Base-by-base conservation (phyloP, 257 asterid species). In the Solanum arcanum region DNA sequence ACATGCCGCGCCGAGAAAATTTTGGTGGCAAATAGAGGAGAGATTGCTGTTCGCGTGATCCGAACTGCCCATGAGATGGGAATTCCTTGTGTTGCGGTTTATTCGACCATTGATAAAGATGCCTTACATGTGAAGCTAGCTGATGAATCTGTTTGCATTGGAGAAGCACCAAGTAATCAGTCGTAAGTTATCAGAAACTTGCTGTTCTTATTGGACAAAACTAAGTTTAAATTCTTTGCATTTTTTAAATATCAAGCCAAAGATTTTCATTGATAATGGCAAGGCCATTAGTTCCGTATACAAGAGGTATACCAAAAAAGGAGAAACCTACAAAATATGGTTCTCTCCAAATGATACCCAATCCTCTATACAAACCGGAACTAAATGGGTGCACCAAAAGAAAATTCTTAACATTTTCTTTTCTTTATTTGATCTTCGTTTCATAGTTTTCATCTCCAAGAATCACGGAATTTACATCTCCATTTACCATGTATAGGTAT, bases 41-140 rank as follows among this genome's bases (percentile, higher is more conserved):
- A 97, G 88, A 97, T 97, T 89, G 99, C 98, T 88, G 99, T 97
- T 35, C 97, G 99, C 81, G 98, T 97, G 76, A 97, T 97, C 84
- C 92, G 99, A 86, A 97, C 99, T 85, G 99, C 99, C 74, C 99
- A 97, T 89, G 99, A 97, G 90, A 95, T 96, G 99, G 99, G 99
- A 52, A 97, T 97, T 91, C 99, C 98, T 64, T 97, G 99, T 86
- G 99, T 97, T 86, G 99, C 99, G 12, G 98, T 97, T 87, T 95
- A 96, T 91, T 97, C 99, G 37, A 97, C 99, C 76, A 96, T 97
- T 62, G 99, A 97, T 87, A 96, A 94, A 90, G 99, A 96, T 87
- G 99, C 99, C 78, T 98, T 97, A 88, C 99, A 97, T 90, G 99
- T 97, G 86, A 97, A 96, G 92, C 93, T 96, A 83, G 99, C 99